Evolutionary conservation across 2,329 filamentous ascomycete species (phyloP), one percentile per base, ranked within the genome.

Genomic region (Pseudogymnoascus sp.): DNA sequence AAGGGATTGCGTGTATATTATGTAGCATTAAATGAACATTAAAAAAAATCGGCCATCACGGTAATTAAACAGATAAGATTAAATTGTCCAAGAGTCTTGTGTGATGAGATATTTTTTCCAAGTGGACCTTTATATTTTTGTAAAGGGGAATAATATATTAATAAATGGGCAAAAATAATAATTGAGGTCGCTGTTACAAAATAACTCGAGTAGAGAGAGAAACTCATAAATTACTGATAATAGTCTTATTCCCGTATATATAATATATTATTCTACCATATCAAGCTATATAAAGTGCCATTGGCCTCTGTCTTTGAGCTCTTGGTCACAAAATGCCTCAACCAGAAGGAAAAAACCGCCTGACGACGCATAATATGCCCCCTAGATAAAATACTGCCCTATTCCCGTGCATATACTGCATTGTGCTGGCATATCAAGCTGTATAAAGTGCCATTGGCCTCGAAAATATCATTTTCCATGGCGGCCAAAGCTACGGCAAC

Each of bases 1-100:
- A 30, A 78, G 62, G 83, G 85, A 2, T 16, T 38, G 14, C 16
- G 22, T n/a, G 47, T 35, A 14, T 54, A 54, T 54, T 54, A 54
- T 54, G 28, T 9, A 35, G 47, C 47, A 33, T 54, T 12, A 33
- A 33, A 33, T 35, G 47, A 4, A 54, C 4, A 35, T 54, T 54
- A 20, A 35, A 14, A 18, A 50, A 20, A 6, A 1, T 54, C 28
- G 6, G 16, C 11, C 16, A 54, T 54, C 6, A 12, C 8, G 33
- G 16, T 33, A 35, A 54, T 54, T 20, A 54, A 35, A 54, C 9
- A 54, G 33, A 18, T 54, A 54, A 54, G n/a, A 54, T 54, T 54
- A 50, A 30, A 16, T 30, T 30, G 14, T 6, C 43, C 43, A 16
- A 50, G 43, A 54, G 9, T 54, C 2, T 33, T 54, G 28, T 16